Base-by-base conservation (phyloP, 345 rosid species). In the Populus davidiana region DNA sequence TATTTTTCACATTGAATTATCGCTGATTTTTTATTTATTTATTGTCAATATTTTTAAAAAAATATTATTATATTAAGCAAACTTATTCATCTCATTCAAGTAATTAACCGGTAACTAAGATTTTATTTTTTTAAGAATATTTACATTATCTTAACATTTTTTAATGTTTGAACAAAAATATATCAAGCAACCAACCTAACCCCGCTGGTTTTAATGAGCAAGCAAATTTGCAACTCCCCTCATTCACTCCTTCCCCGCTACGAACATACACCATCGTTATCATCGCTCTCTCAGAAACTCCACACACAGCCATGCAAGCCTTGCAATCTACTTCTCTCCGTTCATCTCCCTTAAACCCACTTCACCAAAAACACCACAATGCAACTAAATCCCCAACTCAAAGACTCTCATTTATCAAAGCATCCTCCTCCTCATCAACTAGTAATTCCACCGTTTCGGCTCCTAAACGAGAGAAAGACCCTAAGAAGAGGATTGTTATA, bases 391-490 rank as follows among this genome's bases (percentile, higher is more conserved):
- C 86, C 67, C 27, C 49, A 36, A 61, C 82, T 27, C 78, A 79
- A 78, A 85, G 77, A 77, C 73, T 81, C 65, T 83, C 90, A 12
- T 79, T 87, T 81, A 84, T 89, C 74, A 76, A 88, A 43, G 90
- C 92, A 3, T 75, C 97, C 1, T 71, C 56, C 0, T 9, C 67
- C 5, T 33, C 52, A 25, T 25, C 61, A 3, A 21, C 75, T 41
- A 72, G 18, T 23, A 74, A 73, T 50, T 38, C 93, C 14, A 44
- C 89, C 25, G 85, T 76, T 13, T 85, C 96, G 39, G 86, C 98
- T 18, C 98, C 99, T 29, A 94, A 87, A 88, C 97, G 98, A 41
- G 97, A 96, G 81, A 91, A 84, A 21, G 97, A 96, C 90, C 97
- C 98, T 33, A 94, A 90, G 85, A 96, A 96, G 86, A 84, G 99